Percentiles rank a stretch among this genome's conserved stretches.
Evolutionary conservation across 2,329 filamentous ascomycete genomes (phyloP).

Genomic region (Atkinsonella texensis): DNA sequence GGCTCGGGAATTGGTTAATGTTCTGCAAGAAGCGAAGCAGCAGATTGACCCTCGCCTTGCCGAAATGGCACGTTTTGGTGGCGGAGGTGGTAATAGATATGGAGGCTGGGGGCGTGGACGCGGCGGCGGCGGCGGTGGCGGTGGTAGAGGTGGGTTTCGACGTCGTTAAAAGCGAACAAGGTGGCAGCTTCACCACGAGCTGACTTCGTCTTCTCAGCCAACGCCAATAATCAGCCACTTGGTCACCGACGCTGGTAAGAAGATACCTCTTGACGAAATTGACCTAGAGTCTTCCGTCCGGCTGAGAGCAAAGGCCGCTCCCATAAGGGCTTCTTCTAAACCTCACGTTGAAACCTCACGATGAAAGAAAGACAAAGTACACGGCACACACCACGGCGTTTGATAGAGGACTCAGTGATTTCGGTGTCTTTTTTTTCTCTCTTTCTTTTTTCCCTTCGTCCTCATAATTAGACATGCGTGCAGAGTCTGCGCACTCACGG

Average conservation of each 20-base stretch:
- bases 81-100: conserved; percentile 64
- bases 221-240: conserved; percentile 39
- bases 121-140: conserved; percentile 18
- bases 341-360: not conserved
- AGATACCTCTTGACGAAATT: not conserved
- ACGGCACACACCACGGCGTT: conserved; percentile 17
- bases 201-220: conserved; percentile 26
- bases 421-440: conserved; percentile 4
- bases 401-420: conserved; percentile 17
- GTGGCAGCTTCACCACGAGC: conserved; percentile 19
- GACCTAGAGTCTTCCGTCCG: not conserved
- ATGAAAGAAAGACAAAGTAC: conserved; percentile 6
- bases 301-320: not conserved
- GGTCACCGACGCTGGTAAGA: conserved; percentile 40
- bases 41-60: conserved; percentile 90
- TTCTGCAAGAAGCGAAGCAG: conserved; percentile 94
- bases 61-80: conserved; percentile 91
- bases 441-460: not conserved
- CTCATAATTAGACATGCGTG: conserved; percentile 11
- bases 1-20: conserved; percentile 89
- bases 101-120: conserved; percentile 60
- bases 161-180: conserved; percentile 18
- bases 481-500: conserved; percentile 4
- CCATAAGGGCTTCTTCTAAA: not conserved
- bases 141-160: conserved; percentile 35